phyloP scores from a whole-genome alignment of 2,329 filamentous ascomycete genomes.

The Pseudogymnoascus sp. region DNA sequence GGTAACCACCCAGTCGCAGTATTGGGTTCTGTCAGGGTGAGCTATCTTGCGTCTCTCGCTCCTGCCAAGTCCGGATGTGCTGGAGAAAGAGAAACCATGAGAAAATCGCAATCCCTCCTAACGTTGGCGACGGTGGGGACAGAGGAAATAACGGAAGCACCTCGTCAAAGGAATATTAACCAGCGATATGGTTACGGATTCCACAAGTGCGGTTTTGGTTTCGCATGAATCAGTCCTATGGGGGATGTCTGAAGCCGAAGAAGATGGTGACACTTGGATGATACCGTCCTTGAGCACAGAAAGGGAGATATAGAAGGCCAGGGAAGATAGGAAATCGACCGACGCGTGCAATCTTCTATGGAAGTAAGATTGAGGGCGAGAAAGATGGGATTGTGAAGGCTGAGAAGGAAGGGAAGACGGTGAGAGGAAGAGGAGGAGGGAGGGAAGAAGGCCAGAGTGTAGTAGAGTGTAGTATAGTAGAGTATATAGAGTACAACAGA shows the following conservation, averaged over 20 bases:
- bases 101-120: slow-evolving; percentile 6
- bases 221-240: slow-evolving; percentile 6
- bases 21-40: background rate
- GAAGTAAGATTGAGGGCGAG: slow-evolving; percentile 5
- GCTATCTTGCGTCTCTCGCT: background rate
- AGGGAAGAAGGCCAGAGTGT: background rate
- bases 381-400: slow-evolving; percentile 13
- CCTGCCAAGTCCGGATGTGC: background rate
- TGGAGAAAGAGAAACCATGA: background rate
- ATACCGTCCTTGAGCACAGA: background rate
- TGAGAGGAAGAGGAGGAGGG: slow-evolving; percentile 7
- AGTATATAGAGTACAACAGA: too few relatives aligned
- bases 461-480: background rate
- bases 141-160: slow-evolving; percentile 4
- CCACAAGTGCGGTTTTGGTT: background rate
- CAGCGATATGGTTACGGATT: slow-evolving; percentile 6
- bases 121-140: background rate
- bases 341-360: slow-evolving; percentile 7
- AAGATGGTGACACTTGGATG: background rate
- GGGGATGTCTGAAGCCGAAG: background rate
- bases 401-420: slow-evolving; percentile 15
- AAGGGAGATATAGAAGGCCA: background rate
- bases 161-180: background rate
- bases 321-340: background rate
- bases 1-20: slow-evolving; percentile 12